Evolutionary conservation across 2,329 filamentous ascomycete species (phyloP), one percentile per base, ranked within the genome.

Genomic region (Lasiodiplodia sp.): DNA sequence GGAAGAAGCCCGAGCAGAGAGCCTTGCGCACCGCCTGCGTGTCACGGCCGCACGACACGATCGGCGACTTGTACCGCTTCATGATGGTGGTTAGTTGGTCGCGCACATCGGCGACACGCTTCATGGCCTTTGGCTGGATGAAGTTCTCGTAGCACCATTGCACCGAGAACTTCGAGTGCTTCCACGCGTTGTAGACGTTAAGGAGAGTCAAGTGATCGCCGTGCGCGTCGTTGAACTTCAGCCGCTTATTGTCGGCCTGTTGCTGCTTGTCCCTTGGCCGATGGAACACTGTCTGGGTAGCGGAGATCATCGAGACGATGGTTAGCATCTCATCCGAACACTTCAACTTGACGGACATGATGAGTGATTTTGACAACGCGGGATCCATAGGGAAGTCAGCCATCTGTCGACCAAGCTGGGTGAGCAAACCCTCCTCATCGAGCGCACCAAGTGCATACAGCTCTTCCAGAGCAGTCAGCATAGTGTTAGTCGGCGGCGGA

Each of bases 131-230:
- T 4, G 93, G 94, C 78, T 98, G 94, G 78, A 99, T 96, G 79
- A 97, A 99, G 80, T 99, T 97, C 77, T 99, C 96, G 73, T 93
- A 95, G 78, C 96, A 98, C 96, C 96, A 99, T 0, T 94, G 90
- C 68, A 90, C 92, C 62, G 90, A 92, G 81, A 88, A 97, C 7
- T 91, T 90, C 71, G 89, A 91, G 55, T 90, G 87, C 79, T 97
- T 97, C 96, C 96, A 99, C n/a, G 88, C 90, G 76, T 97, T 97
- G 83, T 97, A 99, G 0, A 99, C 94, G 74, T 99, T 99, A 53
- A 99, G 88, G 0, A 98, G 86, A 0, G 96, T 99, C 14, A 99
- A 85, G 76, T 99, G 96, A 77, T 99, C 96, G 65, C 96, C 96
- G 68, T 93, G 90, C 0, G 95, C 92, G 75, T 99, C 96, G 82